Evolutionary conservation across 371 early-diverging fungal species (phyloP).

Genomic region (Syncephalastrum racemosum): DNA sequence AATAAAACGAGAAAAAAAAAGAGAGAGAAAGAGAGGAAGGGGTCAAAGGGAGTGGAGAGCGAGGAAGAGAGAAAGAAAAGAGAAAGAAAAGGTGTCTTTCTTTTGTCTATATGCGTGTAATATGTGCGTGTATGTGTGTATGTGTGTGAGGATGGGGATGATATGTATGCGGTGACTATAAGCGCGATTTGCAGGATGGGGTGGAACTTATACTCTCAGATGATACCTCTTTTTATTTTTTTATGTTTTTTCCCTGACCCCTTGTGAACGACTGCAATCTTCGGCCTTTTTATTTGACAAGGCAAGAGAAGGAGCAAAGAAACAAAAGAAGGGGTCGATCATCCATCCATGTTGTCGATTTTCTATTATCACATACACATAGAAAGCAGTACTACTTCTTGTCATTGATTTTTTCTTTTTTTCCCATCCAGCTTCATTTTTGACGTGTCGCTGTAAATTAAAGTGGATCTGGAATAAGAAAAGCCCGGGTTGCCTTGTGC

Average conservation of each 20-base stretch:
- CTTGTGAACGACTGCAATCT: not conserved
- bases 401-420: too few species aligned
- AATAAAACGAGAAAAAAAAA: not conserved
- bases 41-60: not conserved
- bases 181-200: too few species aligned
- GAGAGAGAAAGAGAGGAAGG: slow-evolving; percentile 3
- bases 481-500: too few species aligned
- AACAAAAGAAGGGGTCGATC: too few species aligned
- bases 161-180: not conserved
- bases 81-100: not conserved
- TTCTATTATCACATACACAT: too few species aligned
- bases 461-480: too few species aligned
- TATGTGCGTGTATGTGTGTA: not conserved
- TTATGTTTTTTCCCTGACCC: slow-evolving; percentile 11
- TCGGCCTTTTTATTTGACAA: too few species aligned
- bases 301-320: too few species aligned
- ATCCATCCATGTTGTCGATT: too few species aligned
- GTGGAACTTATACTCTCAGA: not conserved
- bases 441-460: too few species aligned
- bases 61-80: slow-evolving; percentile 1
- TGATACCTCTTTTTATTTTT: slow-evolving; percentile 7
- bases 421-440: too few species aligned
- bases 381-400: too few species aligned
- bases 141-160: not conserved
- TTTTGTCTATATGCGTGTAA: not conserved